Evolutionary conservation across 345 rosid genomes (phyloP).

Genomic region (Euphorbia pulcherrima): DNA sequence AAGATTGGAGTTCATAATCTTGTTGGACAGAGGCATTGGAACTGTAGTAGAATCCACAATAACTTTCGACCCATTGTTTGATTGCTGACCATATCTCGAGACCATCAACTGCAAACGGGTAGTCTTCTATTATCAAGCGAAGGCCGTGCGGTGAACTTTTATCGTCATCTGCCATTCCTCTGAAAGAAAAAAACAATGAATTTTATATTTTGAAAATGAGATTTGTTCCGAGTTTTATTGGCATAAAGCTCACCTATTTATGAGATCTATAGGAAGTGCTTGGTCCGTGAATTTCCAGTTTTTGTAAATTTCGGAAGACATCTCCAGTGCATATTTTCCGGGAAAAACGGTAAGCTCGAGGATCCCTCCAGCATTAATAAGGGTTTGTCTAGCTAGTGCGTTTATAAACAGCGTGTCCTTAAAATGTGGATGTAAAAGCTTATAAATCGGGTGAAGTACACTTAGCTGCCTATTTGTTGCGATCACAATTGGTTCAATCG

Average conservation of each 20-base stretch:
- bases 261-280: slow-evolving; percentile 38
- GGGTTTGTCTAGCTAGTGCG: slow-evolving; percentile 28
- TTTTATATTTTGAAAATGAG: not conserved
- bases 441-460: slow-evolving; percentile 37
- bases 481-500: slow-evolving; percentile 38
- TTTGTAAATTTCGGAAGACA: slow-evolving; percentile 34
- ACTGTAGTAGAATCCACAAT: slow-evolving; percentile 34
- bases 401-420: slow-evolving; percentile 34
- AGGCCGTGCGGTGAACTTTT: slow-evolving; percentile 26
- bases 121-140: slow-evolving; percentile 32
- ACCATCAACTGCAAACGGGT: slow-evolving; percentile 44
- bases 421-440: slow-evolving; percentile 44
- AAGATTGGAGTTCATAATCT: slow-evolving; percentile 39
- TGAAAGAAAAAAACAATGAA: slow-evolving; percentile 2
- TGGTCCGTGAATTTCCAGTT: slow-evolving; percentile 39
- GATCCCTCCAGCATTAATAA: slow-evolving; percentile 39
- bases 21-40: slow-evolving; percentile 18
- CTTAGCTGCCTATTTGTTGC: slow-evolving; percentile 44
- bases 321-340: slow-evolving; percentile 31
- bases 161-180: slow-evolving; percentile 41
- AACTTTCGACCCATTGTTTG: slow-evolving; percentile 33
- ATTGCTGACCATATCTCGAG: slow-evolving; percentile 44
- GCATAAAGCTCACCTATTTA: slow-evolving; percentile 25
- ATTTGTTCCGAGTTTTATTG: not conserved
- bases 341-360: slow-evolving; percentile 35